These are phyloP conservation scores for Chimonanthus praecox DNA, from an alignment of 164 flowering plant species.

Conservation along the genomic window DNA sequence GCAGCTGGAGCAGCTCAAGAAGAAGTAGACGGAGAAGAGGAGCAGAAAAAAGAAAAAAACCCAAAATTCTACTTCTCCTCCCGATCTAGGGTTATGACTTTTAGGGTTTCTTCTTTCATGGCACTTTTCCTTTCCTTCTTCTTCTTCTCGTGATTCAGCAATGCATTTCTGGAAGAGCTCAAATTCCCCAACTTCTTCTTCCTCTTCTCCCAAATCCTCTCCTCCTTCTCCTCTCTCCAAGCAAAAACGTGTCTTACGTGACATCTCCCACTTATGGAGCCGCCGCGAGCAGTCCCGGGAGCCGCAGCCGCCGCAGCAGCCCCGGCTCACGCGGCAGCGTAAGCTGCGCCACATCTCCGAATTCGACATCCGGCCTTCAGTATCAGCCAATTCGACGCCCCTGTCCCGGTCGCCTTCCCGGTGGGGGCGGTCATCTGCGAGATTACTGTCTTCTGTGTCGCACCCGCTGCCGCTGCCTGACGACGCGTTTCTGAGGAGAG, in stretches of 20 bases:
- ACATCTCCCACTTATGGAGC: not conserved
- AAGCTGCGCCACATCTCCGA: conserved; percentile 27
- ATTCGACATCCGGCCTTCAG: conserved; percentile 7
- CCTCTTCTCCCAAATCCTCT: conserved; percentile 7
- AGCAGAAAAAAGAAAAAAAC: not conserved
- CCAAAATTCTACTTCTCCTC: not conserved
- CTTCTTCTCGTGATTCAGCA: conserved; percentile 2
- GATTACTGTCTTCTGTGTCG: conserved; percentile 9
- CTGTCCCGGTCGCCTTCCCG: conserved; percentile 3
- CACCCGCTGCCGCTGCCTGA: conserved; percentile 28
- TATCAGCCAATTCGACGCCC: not conserved
- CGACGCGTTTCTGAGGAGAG: not conserved
- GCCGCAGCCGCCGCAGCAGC: conserved; percentile 4
- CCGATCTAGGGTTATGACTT: conserved; percentile 4
- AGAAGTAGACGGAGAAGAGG: not conserved
- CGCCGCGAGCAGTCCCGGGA: conserved; percentile 3
- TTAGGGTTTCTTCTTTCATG: conserved; percentile 1
- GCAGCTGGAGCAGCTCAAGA: not conserved
- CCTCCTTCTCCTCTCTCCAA: conserved; percentile 7
- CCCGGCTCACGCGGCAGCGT: conserved; percentile 24
- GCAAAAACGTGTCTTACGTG: conserved; percentile 5
- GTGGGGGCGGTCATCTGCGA: not conserved
- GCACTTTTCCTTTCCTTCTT: not conserved
- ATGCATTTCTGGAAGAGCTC: conserved; percentile 41
- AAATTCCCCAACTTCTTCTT: conserved; percentile 19